phyloP scores from a whole-genome alignment of 179 eudicot species.

The Pouteria campechiana region DNA sequence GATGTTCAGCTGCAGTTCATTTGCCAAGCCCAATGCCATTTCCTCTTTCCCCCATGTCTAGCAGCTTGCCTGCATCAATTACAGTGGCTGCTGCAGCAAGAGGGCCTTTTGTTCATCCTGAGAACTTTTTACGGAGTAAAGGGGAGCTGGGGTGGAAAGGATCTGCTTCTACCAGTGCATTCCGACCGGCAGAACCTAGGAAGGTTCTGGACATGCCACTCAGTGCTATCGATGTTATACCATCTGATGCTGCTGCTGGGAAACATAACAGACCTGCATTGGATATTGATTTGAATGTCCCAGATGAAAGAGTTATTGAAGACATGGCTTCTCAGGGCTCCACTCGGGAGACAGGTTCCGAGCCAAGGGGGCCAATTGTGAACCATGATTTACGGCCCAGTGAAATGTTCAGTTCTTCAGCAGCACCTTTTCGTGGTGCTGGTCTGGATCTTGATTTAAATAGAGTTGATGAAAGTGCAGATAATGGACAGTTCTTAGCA shows the following conservation, averaged over 20 bases:
- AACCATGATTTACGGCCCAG: no score
- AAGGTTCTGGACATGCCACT: constrained; percentile 32
- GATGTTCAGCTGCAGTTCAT: constrained; percentile 6
- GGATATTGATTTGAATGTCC: constrained; percentile 74
- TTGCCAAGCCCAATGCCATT: constrained; percentile 23
- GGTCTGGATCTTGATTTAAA: constrained; percentile 82
- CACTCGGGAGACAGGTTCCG: constrained; percentile 14
- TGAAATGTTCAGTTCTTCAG: no score
- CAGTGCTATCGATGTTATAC: constrained; percentile 8
- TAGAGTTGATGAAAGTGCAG: constrained; percentile 51
- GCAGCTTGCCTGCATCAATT: constrained; percentile 40
- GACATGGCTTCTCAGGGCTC: constrained; percentile 36
- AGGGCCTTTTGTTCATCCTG: constrained; percentile 76
- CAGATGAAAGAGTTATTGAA: constrained; percentile 52
- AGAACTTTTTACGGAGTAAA: constrained; percentile 55
- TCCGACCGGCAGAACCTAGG: constrained; percentile 93
- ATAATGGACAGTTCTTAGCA: constrained; percentile 23
- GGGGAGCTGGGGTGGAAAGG: constrained; percentile 88
- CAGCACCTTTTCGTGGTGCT: constrained; percentile 17
- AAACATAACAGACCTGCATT: constrained; percentile 33
- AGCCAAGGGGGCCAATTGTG: no score
- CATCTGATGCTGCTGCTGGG: constrained; percentile 19
- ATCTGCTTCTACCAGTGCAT: constrained; percentile 96
- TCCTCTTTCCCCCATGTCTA: constrained; percentile 27
- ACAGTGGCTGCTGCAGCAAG: constrained; percentile 86